These are phyloP conservation scores for Spatholobus suberectus DNA, from an alignment of 306 rosid species.

Conservation along the genomic window DNA sequence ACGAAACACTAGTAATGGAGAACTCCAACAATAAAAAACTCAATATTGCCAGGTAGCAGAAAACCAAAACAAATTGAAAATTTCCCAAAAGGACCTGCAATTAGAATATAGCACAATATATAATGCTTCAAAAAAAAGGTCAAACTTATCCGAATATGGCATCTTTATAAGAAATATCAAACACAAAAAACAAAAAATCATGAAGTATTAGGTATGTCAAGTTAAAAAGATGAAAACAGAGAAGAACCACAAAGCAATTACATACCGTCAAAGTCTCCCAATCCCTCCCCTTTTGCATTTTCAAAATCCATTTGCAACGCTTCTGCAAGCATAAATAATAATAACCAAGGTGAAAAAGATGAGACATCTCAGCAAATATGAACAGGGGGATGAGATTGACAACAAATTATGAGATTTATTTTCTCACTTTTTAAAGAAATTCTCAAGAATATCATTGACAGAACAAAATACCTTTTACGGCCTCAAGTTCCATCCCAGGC, in stretches of 20 bases:
- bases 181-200: background rate
- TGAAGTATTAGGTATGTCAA: background rate
- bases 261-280: conserved; percentile 70
- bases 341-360: conserved; percentile 29
- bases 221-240: background rate
- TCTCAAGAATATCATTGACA: conserved; percentile 22
- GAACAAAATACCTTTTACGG: conserved; percentile 67
- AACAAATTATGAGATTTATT: background rate
- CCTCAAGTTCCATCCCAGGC: conserved; percentile 93
- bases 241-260: conserved; percentile 18
- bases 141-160: background rate
- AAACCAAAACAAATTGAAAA: conserved; percentile 29
- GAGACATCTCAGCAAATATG: conserved; percentile 28
- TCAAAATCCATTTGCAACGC: conserved; percentile 82
- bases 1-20: conserved; percentile 11
- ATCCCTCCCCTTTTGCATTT: conserved; percentile 54
- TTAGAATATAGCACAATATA: background rate
- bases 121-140: conserved; percentile 21
- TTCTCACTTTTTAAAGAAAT: conserved; percentile 23
- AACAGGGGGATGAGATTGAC: background rate
- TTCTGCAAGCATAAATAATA: conserved; percentile 62
- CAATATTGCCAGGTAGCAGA: conserved; percentile 20
- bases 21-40: conserved; percentile 28
- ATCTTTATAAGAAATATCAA: conserved; percentile 19
- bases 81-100: background rate